Evolutionary conservation across 192 early-diverging fungal genomes (phyloP).

Genomic region (Coemansia sp.): DNA sequence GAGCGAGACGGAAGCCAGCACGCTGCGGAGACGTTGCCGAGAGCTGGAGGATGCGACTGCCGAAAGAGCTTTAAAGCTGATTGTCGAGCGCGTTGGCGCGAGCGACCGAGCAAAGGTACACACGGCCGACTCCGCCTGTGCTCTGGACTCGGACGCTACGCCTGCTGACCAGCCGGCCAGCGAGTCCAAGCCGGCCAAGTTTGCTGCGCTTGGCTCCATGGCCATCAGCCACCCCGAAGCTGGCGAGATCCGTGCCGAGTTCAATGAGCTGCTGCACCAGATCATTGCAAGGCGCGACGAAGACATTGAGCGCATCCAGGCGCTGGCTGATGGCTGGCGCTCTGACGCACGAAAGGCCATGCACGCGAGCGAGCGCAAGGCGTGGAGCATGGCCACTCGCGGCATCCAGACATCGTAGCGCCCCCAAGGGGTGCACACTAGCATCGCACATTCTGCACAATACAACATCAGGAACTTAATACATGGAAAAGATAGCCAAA

Average conservation of each 20-base stretch:
- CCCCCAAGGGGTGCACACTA: neutral
- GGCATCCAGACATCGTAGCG: constrained; percentile 30
- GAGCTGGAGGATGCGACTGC: constrained; percentile 21
- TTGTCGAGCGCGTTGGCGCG: constrained; percentile 36
- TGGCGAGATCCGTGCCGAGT: constrained; percentile 45
- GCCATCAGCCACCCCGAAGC: constrained; percentile 44
- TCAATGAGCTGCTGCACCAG: constrained; percentile 45
- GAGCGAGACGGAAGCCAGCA: constrained; percentile 20
- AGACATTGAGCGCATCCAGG: constrained; percentile 42
- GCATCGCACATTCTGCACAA: no score
- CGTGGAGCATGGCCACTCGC: constrained; percentile 35
- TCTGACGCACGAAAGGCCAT: constrained; percentile 26
- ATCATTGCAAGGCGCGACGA: constrained; percentile 43
- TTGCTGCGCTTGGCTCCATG: constrained; percentile 18
- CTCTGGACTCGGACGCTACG: neutral
- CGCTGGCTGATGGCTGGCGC: constrained; percentile 40
- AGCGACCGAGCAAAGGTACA: constrained; percentile 20
- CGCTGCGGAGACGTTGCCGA: constrained; percentile 23
- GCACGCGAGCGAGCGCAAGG: constrained; percentile 20
- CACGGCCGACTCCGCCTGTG: neutral
- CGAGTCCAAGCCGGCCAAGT: constrained; percentile 7
- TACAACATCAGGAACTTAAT: no score
- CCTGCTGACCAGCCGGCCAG: neutral
- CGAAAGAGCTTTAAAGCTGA: constrained; percentile 32
- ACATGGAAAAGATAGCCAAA: neutral